phyloP scores from a whole-genome alignment of 306 rosid species.

The Vachellia collinsii region DNA sequence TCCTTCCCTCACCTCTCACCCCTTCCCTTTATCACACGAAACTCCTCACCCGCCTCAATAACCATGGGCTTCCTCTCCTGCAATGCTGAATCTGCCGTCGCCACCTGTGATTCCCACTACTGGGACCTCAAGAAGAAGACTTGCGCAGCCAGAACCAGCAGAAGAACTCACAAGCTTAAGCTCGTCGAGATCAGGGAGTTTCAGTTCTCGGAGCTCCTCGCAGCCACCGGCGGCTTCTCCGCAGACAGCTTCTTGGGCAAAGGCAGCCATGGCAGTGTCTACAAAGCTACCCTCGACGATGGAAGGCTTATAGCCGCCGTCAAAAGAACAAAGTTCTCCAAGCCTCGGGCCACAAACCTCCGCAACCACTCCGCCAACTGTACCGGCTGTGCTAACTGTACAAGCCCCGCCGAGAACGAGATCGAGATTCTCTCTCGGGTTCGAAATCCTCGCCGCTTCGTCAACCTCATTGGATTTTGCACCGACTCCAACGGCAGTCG shows the following conservation, averaged over 20 bases:
- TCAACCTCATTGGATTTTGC: slow-evolving; percentile 78
- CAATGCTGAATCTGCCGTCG: slow-evolving; percentile 75
- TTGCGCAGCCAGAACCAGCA: background rate
- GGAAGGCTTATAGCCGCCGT: slow-evolving; percentile 76
- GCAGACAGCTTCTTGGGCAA: slow-evolving; percentile 68
- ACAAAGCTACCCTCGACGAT: slow-evolving; percentile 67
- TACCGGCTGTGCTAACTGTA: slow-evolving; percentile 51
- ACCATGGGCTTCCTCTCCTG: slow-evolving; percentile 73
- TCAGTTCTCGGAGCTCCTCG: slow-evolving; percentile 50
- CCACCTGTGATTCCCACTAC: slow-evolving; percentile 66
- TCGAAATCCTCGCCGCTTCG: slow-evolving; percentile 62
- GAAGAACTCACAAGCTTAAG: slow-evolving; percentile 15
- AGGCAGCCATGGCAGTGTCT: slow-evolving; percentile 89
- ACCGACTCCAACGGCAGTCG: slow-evolving; percentile 46
- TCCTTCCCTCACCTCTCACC: background rate
- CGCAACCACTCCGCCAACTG: slow-evolving; percentile 34
- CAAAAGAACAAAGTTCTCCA: slow-evolving; percentile 51
- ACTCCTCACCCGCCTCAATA: background rate
- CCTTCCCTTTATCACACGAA: background rate
- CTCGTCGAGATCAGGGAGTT: slow-evolving; percentile 48
- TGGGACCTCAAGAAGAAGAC: slow-evolving; percentile 51
- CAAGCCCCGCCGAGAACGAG: slow-evolving; percentile 77
- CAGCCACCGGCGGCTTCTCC: slow-evolving; percentile 70
- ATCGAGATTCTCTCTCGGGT: slow-evolving; percentile 84
- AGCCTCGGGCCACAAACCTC: slow-evolving; percentile 22